phyloP scores from a whole-genome alignment of 345 rosid species.

The Mercurialis annua region DNA sequence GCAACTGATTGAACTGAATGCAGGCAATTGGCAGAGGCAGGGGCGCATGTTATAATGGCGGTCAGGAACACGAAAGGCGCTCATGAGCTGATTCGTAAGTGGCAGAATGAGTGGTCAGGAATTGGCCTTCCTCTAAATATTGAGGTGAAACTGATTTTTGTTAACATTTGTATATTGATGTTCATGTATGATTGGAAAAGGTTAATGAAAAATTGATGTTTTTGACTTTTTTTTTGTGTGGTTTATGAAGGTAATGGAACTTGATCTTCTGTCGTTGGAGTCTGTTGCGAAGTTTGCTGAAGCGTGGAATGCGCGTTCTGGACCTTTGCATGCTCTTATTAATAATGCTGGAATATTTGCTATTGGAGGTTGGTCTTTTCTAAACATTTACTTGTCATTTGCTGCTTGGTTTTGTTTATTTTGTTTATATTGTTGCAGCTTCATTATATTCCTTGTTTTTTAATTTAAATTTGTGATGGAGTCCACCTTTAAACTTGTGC shows the following conservation, averaged over 20 bases:
- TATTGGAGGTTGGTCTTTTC: constrained; percentile 66
- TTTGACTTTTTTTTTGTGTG: background rate
- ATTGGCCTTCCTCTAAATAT: constrained; percentile 70
- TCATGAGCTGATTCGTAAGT: constrained; percentile 62
- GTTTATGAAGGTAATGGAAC: constrained; percentile 71
- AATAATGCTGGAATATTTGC: constrained; percentile 95
- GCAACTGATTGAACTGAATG: background rate
- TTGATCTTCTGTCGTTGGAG: constrained; percentile 85
- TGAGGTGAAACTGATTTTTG: constrained; percentile 41
- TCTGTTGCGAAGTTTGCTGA: constrained; percentile 69
- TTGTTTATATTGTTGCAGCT: background rate
- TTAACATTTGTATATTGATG: no score
- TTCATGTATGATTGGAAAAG: background rate
- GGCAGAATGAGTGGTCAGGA: constrained; percentile 78
- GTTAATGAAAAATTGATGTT: background rate
- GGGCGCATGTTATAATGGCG: constrained; percentile 97
- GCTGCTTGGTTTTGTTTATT: no score
- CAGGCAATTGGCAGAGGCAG: constrained; percentile 93
- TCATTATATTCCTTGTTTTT: background rate
- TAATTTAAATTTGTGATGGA: no score
- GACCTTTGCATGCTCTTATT: constrained; percentile 79
- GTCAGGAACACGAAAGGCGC: constrained; percentile 82
- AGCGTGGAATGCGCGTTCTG: constrained; percentile 58
- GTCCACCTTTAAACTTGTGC: no score
- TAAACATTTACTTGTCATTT: background rate